Conservation (phyloP, 2,329 filamentous ascomycete genomes). For the Dothistroma pini region DNA sequence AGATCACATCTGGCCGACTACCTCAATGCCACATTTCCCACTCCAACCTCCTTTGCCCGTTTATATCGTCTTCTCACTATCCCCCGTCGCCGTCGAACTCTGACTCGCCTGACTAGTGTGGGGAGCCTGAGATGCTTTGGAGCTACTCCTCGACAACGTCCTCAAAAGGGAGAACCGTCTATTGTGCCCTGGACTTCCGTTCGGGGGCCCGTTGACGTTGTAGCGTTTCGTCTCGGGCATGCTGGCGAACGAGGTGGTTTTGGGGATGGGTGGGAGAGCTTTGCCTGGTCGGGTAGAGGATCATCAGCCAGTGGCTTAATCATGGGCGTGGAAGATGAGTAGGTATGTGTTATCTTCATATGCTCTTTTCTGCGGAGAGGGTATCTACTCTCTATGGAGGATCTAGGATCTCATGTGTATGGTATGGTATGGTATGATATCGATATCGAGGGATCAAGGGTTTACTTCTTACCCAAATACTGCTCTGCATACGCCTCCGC, state of each 20-base stretch:
- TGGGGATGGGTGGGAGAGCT: conserved; percentile 3
- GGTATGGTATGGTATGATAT: background rate
- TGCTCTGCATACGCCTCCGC: conserved; percentile 29
- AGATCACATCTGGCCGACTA: background rate
- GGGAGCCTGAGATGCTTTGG: background rate
- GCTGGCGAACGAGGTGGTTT: conserved; percentile 3
- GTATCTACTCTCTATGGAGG: background rate
- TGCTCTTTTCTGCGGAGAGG: background rate
- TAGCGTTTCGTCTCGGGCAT: background rate
- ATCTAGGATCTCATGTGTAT: background rate
- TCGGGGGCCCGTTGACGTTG: background rate
- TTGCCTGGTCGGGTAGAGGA: background rate
- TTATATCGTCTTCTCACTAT: background rate
- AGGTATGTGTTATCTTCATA: background rate
- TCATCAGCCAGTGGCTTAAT: background rate
- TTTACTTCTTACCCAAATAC: conserved; percentile 29
- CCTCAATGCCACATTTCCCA: background rate
- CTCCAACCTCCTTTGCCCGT: background rate
- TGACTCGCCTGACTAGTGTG: background rate
- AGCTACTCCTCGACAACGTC: background rate
- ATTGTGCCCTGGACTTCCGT: background rate
- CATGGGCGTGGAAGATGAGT: background rate
- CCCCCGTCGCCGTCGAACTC: background rate
- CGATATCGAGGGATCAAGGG: background rate
- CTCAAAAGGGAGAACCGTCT: background rate